These are phyloP conservation scores for Gracilaria caudata DNA, from an alignment of 23 red algal species.

Conservation along the genomic window DNA sequence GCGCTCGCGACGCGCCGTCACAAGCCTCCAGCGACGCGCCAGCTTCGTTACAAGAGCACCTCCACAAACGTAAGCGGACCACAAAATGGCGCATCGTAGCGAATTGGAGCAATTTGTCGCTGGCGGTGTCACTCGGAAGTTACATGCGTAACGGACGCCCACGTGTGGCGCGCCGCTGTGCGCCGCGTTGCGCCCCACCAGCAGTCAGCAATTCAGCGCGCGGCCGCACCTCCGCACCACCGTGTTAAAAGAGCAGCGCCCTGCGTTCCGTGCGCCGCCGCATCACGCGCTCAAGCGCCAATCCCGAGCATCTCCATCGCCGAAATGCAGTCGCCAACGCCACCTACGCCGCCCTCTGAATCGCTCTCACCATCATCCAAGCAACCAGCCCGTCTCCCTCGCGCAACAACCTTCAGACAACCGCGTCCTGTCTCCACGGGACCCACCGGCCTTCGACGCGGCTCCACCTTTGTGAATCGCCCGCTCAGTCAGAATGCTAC, in stretches of 20 bases:
- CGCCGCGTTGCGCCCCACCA: constrained; percentile 12
- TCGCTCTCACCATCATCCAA: neutral
- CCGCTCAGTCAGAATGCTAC: constrained; percentile 15
- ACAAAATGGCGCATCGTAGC: neutral
- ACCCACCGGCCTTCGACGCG: constrained; percentile 25
- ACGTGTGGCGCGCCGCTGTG: constrained; percentile 14
- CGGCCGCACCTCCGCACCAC: neutral
- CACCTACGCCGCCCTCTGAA: neutral
- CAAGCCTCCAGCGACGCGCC: neutral
- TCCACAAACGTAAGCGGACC: neutral
- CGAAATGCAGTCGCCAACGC: neutral
- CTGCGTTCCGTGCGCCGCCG: neutral
- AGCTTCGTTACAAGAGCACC: neutral
- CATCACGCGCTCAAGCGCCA: constrained; percentile 4
- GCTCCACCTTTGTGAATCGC: constrained; percentile 54
- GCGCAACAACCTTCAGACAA: constrained; percentile 28
- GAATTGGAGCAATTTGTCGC: neutral
- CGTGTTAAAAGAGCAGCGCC: neutral
- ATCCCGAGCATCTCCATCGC: neutral
- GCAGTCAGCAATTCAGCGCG: constrained; percentile 14
- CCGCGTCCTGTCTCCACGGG: constrained; percentile 29
- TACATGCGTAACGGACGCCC: neutral
- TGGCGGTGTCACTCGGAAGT: neutral
- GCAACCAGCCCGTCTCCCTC: constrained; percentile 12
- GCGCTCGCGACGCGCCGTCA: neutral